Evolutionary conservation across 768 basidiomycete genomes (phyloP).

Genomic region (Pleurotus pulmonarius): DNA sequence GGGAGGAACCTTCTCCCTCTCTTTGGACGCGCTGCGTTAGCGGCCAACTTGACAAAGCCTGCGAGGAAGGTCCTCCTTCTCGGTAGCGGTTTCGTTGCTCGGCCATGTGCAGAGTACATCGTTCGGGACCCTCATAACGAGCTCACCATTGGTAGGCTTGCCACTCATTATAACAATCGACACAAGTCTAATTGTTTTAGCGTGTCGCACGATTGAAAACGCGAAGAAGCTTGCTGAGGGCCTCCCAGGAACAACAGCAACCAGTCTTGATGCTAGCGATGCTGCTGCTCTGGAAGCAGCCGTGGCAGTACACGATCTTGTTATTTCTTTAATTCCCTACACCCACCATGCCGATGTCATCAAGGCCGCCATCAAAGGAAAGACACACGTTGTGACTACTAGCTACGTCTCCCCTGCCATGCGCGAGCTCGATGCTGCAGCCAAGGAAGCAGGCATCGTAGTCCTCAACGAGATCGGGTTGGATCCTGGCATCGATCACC

Average conservation of each 20-base stretch:
- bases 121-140: conserved; percentile 75
- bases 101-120: conserved; percentile 95
- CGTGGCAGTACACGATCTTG: conserved; percentile 84
- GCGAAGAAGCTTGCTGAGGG: conserved; percentile 67
- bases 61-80: conserved; percentile 78
- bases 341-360: conserved; percentile 87
- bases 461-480: conserved; percentile 98
- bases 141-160: conserved; percentile 75
- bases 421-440: conserved; percentile 77
- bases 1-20: conserved; percentile 66
- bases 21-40: conserved; percentile 64
- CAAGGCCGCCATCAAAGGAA: conserved; percentile 83
- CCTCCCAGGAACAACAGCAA: conserved; percentile 67
- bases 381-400: conserved; percentile 94
- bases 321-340: conserved; percentile 97
- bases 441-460: conserved; percentile 84
- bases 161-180: not conserved
- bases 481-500: conserved; percentile 92
- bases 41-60: conserved; percentile 35
- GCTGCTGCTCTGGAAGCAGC: conserved; percentile 70
- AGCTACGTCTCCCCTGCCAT: conserved; percentile 92
- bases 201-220: conserved; percentile 81
- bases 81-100: conserved; percentile 93
- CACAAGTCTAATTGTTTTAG: conserved; percentile 29
- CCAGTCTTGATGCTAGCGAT: conserved; percentile 80